These are phyloP conservation scores for Rugosomyces carneus DNA, from an alignment of 1,284 basidiomycete genomes.

Conservation along the genomic window DNA sequence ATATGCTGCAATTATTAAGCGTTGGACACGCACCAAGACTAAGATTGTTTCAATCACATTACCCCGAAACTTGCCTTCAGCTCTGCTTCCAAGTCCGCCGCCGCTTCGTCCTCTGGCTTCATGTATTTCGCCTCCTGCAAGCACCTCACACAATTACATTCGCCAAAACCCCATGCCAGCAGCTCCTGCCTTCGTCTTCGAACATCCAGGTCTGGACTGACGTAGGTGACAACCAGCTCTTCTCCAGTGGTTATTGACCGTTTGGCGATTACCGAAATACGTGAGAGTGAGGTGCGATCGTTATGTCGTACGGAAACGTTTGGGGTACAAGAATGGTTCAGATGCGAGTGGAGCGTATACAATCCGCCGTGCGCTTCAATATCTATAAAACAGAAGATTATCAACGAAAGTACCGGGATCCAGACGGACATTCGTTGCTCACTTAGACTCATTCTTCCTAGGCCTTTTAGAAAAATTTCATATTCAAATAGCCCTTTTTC, in stretches of 20 bases:
- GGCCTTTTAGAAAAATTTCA: conserved; percentile 62
- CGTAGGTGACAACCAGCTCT: conserved; percentile 77
- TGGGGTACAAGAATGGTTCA: conserved; percentile 81
- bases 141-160: conserved; percentile 64
- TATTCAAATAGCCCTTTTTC: conserved; percentile 64
- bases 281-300: conserved; percentile 56
- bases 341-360: conserved; percentile 80
- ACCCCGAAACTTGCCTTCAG: conserved; percentile 19
- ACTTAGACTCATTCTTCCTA: conserved; percentile 86
- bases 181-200: conserved; percentile 52
- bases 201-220: conserved; percentile 57
- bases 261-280: conserved; percentile 68
- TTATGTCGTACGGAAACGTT: conserved; percentile 72
- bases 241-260: conserved; percentile 62
- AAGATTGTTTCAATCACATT: conserved; percentile 9
- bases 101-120: conserved; percentile 15
- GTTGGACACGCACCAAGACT: not conserved
- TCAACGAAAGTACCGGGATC: not conserved
- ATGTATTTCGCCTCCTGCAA: conserved; percentile 32
- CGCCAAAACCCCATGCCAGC: conserved; percentile 71
- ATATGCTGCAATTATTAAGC: not conserved
- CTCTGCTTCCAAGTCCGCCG: conserved; percentile 16
- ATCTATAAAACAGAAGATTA: conserved; percentile 38
- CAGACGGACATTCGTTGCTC: conserved; percentile 20
- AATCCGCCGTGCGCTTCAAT: conserved; percentile 84